Evolutionary conservation across 371 early-diverging fungal species (phyloP), one percentile per base, ranked within the genome.

Genomic region (Lichtheimia ornata): DNA sequence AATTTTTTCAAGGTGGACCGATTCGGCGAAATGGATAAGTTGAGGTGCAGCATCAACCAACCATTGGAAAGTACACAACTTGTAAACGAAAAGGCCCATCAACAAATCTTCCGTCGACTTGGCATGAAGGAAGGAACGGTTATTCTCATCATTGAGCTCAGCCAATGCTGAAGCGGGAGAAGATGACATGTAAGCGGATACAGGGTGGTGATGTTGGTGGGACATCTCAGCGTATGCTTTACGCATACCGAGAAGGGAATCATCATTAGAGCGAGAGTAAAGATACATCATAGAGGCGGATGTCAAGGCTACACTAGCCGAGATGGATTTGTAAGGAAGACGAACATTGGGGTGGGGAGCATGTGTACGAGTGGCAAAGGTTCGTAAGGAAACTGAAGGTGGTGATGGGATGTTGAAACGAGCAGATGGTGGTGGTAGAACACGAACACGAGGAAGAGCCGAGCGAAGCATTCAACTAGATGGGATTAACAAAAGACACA

Each of bases 11-110:
- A 93, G 57, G 14, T 84, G 74, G 44, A 90, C 27, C 55, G 70
- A 77, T 66, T 90, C 86, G 22, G 90, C 80, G 47, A 81, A 55
- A 24, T 76, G 64, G 44, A 77, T 66, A 27, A 95, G 74, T 52
- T 70, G 62, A 15, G 78, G 74, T 12, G 78, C 70, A 13, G 66
- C 59, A 58, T 77, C 74, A 1, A 74, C 75, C 5, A 77, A 58
- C 78, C 78, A 77, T n/a, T 67, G 67, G 12, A 63, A 52, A 13
- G 75, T 65, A 35, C 78, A 77, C 7, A 74, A 42, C 41, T 74
- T 72, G 56, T 77, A 77, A 17, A 77, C 73, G 43, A 70, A 66
- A 1, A 70, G 51, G 6, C 59, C 73, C 17, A 77, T 40, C 15
- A 74, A n/a, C 30, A 77, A 45, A n/a, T 74, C 74, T 53, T 51